Evolutionary conservation across 1,284 basidiomycete species (phyloP).

Genomic region (Hemileia vastatrix): DNA sequence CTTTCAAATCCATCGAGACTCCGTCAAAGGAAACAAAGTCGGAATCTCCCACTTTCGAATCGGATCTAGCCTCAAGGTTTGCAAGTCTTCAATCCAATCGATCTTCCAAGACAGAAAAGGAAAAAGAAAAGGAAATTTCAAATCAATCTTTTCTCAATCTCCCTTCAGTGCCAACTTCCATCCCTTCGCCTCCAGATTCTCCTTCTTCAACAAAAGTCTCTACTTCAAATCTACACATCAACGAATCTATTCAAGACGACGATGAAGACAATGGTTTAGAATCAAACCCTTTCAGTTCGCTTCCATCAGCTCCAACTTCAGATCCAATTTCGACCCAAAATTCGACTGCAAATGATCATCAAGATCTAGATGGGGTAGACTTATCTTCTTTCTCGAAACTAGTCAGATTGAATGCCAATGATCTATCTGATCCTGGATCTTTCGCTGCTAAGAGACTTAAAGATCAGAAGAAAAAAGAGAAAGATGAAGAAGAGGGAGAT

Average conservation of each 20-base stretch:
- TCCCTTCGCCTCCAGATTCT: background rate
- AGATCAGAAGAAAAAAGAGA: background rate
- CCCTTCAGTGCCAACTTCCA: background rate
- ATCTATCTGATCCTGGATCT: background rate
- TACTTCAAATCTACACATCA: background rate
- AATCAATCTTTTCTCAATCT: background rate
- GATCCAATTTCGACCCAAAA: background rate
- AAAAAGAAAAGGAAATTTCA: background rate
- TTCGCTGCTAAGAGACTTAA: background rate
- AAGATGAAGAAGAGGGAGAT: background rate
- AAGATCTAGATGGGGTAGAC: background rate
- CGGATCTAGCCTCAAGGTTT: background rate
- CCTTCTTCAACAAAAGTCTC: background rate
- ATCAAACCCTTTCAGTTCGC: background rate
- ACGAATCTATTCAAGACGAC: background rate
- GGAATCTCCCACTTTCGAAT: background rate
- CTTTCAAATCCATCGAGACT: background rate
- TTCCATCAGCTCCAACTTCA: background rate
- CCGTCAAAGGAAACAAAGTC: too few species aligned
- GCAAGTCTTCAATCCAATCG: background rate
- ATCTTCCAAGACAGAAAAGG: background rate
- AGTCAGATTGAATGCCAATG: background rate
- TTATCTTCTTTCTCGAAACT: background rate
- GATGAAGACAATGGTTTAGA: background rate
- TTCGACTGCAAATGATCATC: background rate